These are phyloP conservation scores for Hippophae gyantsensis DNA, from an alignment of 306 rosid genomes.

Conservation along the genomic window DNA sequence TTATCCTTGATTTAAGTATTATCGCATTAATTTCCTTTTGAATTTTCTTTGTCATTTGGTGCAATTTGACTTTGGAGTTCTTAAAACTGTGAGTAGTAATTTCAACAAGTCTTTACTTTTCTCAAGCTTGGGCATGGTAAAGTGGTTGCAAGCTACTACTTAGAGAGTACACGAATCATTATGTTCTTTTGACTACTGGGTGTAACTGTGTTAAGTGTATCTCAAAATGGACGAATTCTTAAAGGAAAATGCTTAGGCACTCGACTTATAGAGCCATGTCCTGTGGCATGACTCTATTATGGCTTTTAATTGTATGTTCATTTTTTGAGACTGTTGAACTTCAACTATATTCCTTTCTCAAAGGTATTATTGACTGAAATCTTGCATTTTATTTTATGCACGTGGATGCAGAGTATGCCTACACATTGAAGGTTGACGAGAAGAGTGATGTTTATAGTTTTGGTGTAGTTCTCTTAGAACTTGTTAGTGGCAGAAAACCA, in stretches of 20 bases:
- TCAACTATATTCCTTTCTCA: background rate
- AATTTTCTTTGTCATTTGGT: conserved; percentile 19
- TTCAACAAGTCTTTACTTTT: conserved; percentile 2
- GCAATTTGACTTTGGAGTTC: conserved; percentile 28
- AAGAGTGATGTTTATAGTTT: conserved; percentile 86
- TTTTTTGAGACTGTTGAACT: too few species aligned
- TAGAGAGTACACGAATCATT: conserved; percentile 17
- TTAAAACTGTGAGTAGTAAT: conserved; percentile 1
- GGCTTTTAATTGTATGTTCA: too few species aligned
- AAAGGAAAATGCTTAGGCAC: too few species aligned
- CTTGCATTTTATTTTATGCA: conserved; percentile 10
- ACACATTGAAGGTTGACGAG: conserved; percentile 75
- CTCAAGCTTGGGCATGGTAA: conserved; percentile 9
- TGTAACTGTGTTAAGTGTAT: background rate
- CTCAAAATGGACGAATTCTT: conserved; percentile 2
- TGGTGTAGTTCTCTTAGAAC: conserved; percentile 76
- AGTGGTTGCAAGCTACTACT: background rate
- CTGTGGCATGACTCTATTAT: too few species aligned
- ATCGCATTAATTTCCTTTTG: conserved; percentile 16
- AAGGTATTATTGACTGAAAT: background rate
- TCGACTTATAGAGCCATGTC: too few species aligned
- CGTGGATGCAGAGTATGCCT: conserved; percentile 67
- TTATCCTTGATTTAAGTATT: conserved; percentile 10
- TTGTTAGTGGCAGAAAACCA: conserved; percentile 60
- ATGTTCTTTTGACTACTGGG: conserved; percentile 10